These are phyloP conservation scores for Boletus subparvulus DNA, from an alignment of 768 basidiomycete genomes.

Conservation along the genomic window DNA sequence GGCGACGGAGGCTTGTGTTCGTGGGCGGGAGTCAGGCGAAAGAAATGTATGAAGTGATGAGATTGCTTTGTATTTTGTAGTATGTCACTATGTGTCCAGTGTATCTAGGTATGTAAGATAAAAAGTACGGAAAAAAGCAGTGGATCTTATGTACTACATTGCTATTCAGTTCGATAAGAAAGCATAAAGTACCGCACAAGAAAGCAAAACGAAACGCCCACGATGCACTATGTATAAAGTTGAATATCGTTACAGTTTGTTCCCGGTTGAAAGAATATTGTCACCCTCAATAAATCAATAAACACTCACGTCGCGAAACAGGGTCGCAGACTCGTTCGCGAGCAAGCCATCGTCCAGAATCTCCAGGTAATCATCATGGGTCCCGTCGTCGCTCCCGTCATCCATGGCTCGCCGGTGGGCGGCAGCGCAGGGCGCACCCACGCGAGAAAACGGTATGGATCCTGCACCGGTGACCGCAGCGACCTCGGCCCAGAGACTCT, in stretches of 20 bases:
- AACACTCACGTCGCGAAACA: constrained; percentile 24
- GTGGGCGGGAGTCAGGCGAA: background rate
- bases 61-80: constrained; percentile 3
- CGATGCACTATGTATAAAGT: background rate
- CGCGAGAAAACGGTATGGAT: constrained; percentile 15
- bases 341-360: constrained; percentile 17
- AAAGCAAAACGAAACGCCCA: background rate
- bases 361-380: constrained; percentile 12
- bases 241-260: constrained; percentile 10
- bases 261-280: background rate
- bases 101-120: constrained; percentile 1
- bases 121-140: background rate
- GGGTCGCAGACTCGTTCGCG: constrained; percentile 15
- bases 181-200: constrained; percentile 23
- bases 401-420: background rate
- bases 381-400: constrained; percentile 2
- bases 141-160: constrained; percentile 16
- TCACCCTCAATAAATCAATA: constrained; percentile 8
- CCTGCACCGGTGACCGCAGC: constrained; percentile 21
- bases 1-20: background rate
- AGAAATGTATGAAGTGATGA: background rate
- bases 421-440: constrained; percentile 10
- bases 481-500: constrained; percentile 30
- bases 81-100: constrained; percentile 7
- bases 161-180: constrained; percentile 11